Evolutionary conservation across 2,329 filamentous ascomycete genomes (phyloP), one percentile per base, ranked within the genome.

Genomic region (Ceratocystis ficicola): DNA sequence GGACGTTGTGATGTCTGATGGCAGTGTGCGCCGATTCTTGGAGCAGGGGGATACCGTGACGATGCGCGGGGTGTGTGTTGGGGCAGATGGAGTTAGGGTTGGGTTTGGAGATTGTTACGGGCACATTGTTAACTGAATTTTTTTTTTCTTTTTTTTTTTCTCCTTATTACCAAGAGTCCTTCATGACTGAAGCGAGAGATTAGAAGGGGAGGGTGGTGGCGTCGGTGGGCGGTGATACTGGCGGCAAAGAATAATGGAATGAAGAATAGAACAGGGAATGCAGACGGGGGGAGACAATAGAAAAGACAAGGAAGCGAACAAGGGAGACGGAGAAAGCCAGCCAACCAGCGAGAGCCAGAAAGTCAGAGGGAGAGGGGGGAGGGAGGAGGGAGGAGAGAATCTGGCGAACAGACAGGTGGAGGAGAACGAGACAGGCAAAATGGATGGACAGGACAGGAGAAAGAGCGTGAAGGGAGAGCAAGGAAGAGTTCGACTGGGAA

Each of bases 31-130:
- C 12, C 75, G 71, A 36, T 80, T 79, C 69, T 70, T 80, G 64
- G 75, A 78, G 68, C 78, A 80, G 62, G 79, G 78, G 20, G 79
- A 81, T 68, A 74, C 72, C 1, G 70, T 81, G 20, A 76, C 73
- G 1, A 69, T 80, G 20, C 72, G 75, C 22, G 78, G 78, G 72
- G 71, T 66, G 74, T 74, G 5, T 75, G 74, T 10, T 70, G 69
- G 70, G 12, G 66, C 70, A 25, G 72, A 67, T 64, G 65, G 65
- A 57, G 44, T 44, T 36, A 67, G 71, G 44, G 76, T 80, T 2
- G 78, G 78, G 4, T 80, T 80, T 70, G 78, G 78, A 4, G 73
- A 76, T 28, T 80, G 77, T 66, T 68, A 70, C 25, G 76, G 76
- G 5, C 72, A 70, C n/a, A 72, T 78, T 48, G 20, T 65, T 44